These are phyloP conservation scores for Eimeria tenella DNA, from an alignment of 169 alveolate species.

Conservation along the genomic window DNA sequence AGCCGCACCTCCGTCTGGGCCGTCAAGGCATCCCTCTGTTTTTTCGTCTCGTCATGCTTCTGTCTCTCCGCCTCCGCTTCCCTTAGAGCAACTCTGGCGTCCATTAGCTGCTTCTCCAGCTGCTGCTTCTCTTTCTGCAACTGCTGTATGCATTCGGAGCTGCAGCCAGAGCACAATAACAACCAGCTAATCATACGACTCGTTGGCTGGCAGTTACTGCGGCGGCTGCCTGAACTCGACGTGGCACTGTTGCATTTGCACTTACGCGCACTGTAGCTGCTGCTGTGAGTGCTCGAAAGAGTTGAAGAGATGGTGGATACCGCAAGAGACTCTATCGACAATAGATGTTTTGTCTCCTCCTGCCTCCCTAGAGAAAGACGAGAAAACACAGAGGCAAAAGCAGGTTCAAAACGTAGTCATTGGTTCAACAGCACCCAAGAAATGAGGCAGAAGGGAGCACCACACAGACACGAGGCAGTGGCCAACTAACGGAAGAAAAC, in stretches of 20 bases:
- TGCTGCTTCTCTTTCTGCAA: slow-evolving; percentile 16
- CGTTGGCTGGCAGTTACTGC: background rate
- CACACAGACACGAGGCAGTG: no score
- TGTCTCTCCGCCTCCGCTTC: background rate
- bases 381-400: no score
- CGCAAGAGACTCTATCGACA: background rate
- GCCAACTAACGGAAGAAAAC: no score
- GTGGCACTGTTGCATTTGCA: background rate
- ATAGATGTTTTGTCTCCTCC: no score
- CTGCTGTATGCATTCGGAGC: background rate
- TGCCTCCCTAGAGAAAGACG: no score
- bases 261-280: background rate
- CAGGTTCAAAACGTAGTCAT: no score
- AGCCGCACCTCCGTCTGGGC: background rate
- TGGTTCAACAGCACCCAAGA: no score
- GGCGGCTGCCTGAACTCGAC: background rate
- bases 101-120: background rate
- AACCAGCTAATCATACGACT: background rate
- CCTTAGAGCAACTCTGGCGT: background rate
- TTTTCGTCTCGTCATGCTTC: background rate
- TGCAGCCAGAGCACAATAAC: background rate
- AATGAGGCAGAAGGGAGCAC: no score
- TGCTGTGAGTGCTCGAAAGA: background rate
- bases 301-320: background rate
- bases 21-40: background rate